A percentile compares a stretch with the other conserved stretches of the same genome.
Evolutionary conservation across 805 yeast genomes (phyloP).

Genomic region (Ascoidea asiatica): DNA sequence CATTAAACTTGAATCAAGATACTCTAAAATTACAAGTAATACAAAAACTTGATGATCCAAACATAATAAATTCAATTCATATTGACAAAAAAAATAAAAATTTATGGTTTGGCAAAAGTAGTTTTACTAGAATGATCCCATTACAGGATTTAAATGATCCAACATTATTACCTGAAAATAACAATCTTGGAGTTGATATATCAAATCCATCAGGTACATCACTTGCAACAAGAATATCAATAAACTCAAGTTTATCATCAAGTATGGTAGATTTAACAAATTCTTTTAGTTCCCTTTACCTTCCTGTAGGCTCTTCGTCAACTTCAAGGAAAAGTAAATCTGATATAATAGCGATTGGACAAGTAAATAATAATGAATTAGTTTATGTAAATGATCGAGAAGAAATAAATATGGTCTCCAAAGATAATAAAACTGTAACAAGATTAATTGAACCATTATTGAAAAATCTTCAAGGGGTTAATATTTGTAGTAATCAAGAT

Average conservation of each 20-base stretch:
- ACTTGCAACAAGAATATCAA: neutral
- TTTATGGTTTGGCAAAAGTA: neutral
- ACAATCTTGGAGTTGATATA: neutral
- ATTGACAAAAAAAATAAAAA: neutral
- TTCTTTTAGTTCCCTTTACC: no score
- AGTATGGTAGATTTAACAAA: neutral
- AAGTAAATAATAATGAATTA: slow-evolving; percentile 15
- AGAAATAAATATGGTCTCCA: slow-evolving; percentile 2
- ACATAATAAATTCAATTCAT: neutral
- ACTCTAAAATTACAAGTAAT: neutral
- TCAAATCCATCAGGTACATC: neutral
- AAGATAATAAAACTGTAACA: slow-evolving; percentile 3
- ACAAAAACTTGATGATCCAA: neutral
- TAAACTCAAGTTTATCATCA: neutral
- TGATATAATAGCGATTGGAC: slow-evolving; percentile 20
- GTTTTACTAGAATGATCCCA: neutral
- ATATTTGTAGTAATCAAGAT: slow-evolving; percentile 18
- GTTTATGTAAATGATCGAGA: slow-evolving; percentile 19
- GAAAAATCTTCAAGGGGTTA: slow-evolving; percentile 25
- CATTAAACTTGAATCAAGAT: neutral
- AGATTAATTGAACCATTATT: slow-evolving; percentile 23
- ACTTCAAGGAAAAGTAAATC: slow-evolving; percentile 9
- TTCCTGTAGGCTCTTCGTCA: no score
- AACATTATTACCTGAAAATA: no score
- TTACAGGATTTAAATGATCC: neutral